Evolutionary conservation across 305 asterid genomes (phyloP), one percentile per base, ranked within the genome.

Genomic region (Withania somnifera): DNA sequence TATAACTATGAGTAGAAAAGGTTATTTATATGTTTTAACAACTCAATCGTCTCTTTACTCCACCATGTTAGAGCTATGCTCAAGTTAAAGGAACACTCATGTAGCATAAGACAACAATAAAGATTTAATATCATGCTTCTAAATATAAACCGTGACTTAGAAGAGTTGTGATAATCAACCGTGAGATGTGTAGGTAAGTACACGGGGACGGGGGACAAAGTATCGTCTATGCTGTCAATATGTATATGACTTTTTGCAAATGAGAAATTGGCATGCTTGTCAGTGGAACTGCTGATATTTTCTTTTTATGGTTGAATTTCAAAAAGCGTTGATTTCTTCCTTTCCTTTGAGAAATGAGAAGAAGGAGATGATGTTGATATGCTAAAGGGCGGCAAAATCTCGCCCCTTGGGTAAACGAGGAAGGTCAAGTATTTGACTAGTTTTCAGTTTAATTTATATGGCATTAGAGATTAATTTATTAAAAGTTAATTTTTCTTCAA

Each of bases 211-310:
- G 24, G 24, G 11, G 79, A 45, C 58, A 71, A 26, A 71, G 40
- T 47, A 47, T 73, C 42, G n/a, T n/a, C n/a, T n/a, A 24, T 24
- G 79, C 24, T 73, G 60, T 73, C 79, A 73, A 73, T 26, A 24
- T 68, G 34, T 64, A 36, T 7, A 57, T 19, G 30, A 82, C 64
- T 80, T 80, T 79, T 52, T 67, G 36, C 79, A 50, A 45, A 36
- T 22, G 20, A 80, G 69, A 40, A 24, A 60, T 11, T 45, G 69
- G 86, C 86, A 87, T 82, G 88, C 86, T 77, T 61, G 58, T 77
- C 83, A 84, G 82, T 81, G 28, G 30, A 80, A 75, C 28, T 80
- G 38, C 42, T 24, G 17, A 28, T 11, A 28, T 11, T 17, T 11
- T 36, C 38, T 1, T 3, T 11, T 11, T 56, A 22, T 36, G n/a